Percentiles rank a stretch among this genome's conserved stretches.
These are phyloP conservation scores for Erysimum pusillum DNA, from an alignment of 441 rosid genomes.

Conservation along the genomic window DNA sequence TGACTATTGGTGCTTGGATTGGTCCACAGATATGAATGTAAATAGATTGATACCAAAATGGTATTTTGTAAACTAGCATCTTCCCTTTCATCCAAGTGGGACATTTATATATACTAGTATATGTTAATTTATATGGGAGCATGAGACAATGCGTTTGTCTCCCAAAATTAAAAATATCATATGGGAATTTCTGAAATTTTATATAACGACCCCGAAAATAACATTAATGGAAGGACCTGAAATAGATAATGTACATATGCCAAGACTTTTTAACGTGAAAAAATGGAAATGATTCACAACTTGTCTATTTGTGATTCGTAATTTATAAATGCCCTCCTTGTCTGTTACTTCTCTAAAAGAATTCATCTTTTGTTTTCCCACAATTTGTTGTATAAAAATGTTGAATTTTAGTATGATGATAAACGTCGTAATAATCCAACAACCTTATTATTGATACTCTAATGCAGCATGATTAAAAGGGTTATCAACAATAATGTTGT, in stretches of 20 bases:
- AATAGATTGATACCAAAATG: no score
- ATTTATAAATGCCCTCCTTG: conserved; percentile 9
- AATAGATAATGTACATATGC: not conserved
- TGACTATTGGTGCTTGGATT: no score
- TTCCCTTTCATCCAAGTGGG: conserved; percentile 14
- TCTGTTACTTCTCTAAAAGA: not conserved
- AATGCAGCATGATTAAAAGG: not conserved
- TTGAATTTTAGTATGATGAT: not conserved
- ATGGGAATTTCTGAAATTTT: not conserved
- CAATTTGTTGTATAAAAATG: not conserved
- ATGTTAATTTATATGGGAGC: not conserved
- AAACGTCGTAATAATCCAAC: no score
- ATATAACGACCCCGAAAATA: not conserved
- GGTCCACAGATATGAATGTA: no score
- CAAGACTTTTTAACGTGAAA: not conserved
- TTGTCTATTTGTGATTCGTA: not conserved
- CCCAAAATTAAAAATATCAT: not conserved
- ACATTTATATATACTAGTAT: not conserved
- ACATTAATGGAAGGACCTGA: not conserved
- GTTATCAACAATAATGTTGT: not conserved
- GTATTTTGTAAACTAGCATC: not conserved
- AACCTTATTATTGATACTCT: no score
- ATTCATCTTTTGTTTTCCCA: not conserved
- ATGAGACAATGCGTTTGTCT: not conserved
- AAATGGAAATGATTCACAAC: not conserved